Conservation (phyloP, 306 rosid species). For the Malus asiatica region DNA sequence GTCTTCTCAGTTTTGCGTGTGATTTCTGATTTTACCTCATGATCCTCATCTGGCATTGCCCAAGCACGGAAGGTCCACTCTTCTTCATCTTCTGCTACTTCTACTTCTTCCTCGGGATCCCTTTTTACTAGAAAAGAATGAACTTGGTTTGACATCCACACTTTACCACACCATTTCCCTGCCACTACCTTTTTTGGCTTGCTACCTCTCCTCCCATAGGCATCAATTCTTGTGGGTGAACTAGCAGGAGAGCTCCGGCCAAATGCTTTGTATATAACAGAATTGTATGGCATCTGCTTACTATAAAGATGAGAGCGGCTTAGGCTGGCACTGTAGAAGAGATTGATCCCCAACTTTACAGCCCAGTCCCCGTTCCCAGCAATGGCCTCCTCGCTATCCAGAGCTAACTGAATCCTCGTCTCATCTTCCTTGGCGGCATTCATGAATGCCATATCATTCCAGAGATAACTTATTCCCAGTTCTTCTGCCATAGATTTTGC, state of each 20-base stretch:
- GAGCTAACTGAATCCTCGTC: conserved; percentile 69
- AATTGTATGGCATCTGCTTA: conserved; percentile 98
- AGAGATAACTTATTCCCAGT: conserved; percentile 45
- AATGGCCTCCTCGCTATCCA: conserved; percentile 85
- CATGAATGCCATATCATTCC: conserved; percentile 60
- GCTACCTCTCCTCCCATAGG: conserved; percentile 61
- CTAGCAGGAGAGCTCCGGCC: conserved; percentile 61
- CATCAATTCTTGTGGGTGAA: conserved; percentile 49
- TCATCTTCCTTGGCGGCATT: conserved; percentile 67
- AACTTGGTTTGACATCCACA: conserved; percentile 96
- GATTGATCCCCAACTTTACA: conserved; percentile 95
- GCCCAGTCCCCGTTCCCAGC: conserved; percentile 96
- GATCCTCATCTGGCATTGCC: conserved; percentile 45
- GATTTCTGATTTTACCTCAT: conserved; percentile 42
- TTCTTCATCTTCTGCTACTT: conserved; percentile 33
- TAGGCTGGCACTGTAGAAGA: conserved; percentile 88
- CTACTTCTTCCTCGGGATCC: conserved; percentile 49
- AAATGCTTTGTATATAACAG: conserved; percentile 84
- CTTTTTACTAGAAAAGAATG: conserved; percentile 72
- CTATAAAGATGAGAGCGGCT: conserved; percentile 91
- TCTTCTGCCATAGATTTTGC: conserved; percentile 72
- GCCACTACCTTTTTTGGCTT: conserved; percentile 78
- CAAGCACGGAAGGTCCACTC: conserved; percentile 38
- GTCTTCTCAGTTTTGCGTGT: conserved; percentile 29
- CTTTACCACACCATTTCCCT: conserved; percentile 98